Evolutionary conservation across 345 rosid genomes (phyloP).

Genomic region (Eucalyptus lansdowneana): DNA sequence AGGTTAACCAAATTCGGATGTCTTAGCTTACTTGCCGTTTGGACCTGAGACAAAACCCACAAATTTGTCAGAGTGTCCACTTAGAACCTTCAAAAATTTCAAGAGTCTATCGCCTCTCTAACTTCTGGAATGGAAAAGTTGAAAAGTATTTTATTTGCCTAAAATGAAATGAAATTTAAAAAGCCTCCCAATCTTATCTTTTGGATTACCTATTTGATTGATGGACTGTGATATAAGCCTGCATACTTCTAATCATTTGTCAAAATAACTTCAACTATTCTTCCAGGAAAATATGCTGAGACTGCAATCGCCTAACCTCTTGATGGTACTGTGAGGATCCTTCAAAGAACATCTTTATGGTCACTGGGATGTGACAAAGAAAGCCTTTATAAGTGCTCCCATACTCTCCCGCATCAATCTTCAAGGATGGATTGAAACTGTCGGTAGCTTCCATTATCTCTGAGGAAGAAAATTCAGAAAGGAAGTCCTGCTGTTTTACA

Average conservation of each 20-base stretch:
- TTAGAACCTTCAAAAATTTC: background rate
- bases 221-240: background rate
- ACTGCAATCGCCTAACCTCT: conserved; percentile 35
- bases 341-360: conserved; percentile 55
- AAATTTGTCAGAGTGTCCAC: background rate
- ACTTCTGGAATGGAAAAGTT: background rate
- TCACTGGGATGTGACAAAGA: conserved; percentile 49
- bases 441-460: conserved; percentile 58
- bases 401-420: conserved; percentile 75
- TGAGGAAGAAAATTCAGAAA: conserved; percentile 45
- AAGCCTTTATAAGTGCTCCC: conserved; percentile 60
- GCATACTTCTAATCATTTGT: background rate
- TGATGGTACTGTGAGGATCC: conserved; percentile 66
- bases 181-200: background rate
- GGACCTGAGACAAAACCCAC: conserved; percentile 29
- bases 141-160: background rate
- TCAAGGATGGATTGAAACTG: conserved; percentile 41
- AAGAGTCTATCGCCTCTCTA: background rate
- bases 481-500: conserved; percentile 26
- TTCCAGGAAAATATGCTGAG: background rate
- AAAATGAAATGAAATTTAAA: background rate
- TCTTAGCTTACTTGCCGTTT: conserved; percentile 56
- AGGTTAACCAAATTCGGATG: conserved; percentile 78
- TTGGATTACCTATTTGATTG: background rate
- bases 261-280: background rate